phyloP scores from a whole-genome alignment of 2,329 filamentous ascomycete genomes.

The Fusarium longipes region DNA sequence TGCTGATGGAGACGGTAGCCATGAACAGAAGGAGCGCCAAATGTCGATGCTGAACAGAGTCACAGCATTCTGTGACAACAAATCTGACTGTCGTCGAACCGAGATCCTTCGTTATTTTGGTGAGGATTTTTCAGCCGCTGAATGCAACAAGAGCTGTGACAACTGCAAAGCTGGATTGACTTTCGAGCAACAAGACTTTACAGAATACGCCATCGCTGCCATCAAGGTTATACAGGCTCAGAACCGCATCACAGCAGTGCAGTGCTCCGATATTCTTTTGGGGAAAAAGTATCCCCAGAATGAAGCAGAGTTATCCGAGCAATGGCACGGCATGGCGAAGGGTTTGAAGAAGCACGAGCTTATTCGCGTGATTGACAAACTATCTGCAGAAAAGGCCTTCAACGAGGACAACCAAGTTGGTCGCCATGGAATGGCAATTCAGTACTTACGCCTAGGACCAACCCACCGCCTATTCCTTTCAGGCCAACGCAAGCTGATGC shows the following conservation, averaged over 20 bases:
- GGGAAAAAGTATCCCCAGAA: constrained; percentile 73
- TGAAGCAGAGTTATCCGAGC: constrained; percentile 63
- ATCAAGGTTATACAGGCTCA: constrained; percentile 74
- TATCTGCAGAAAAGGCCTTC: constrained; percentile 80
- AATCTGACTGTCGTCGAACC: constrained; percentile 84
- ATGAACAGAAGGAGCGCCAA: constrained; percentile 85
- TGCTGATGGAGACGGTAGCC: constrained; percentile 78
- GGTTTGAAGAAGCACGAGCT: constrained; percentile 79
- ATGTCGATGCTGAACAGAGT: constrained; percentile 87
- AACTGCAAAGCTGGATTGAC: constrained; percentile 82
- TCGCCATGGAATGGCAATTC: constrained; percentile 73
- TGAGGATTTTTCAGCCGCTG: constrained; percentile 77
- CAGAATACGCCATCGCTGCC: constrained; percentile 76
- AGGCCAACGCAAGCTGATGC: constrained; percentile 59
- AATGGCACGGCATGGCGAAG: constrained; percentile 75
- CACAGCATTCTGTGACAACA: constrained; percentile 89
- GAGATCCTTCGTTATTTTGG: constrained; percentile 96
- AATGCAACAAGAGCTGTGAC: constrained; percentile 84
- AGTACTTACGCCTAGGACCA: constrained; percentile 71
- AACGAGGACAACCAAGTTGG: constrained; percentile 70
- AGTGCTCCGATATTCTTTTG: constrained; percentile 86
- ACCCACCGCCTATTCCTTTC: constrained; percentile 57
- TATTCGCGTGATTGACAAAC: constrained; percentile 83
- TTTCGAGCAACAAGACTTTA: constrained; percentile 82
- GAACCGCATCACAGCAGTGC: constrained; percentile 74